Base-by-base conservation (phyloP, 768 basidiomycete genomes). In the Psilocybe sp. region DNA sequence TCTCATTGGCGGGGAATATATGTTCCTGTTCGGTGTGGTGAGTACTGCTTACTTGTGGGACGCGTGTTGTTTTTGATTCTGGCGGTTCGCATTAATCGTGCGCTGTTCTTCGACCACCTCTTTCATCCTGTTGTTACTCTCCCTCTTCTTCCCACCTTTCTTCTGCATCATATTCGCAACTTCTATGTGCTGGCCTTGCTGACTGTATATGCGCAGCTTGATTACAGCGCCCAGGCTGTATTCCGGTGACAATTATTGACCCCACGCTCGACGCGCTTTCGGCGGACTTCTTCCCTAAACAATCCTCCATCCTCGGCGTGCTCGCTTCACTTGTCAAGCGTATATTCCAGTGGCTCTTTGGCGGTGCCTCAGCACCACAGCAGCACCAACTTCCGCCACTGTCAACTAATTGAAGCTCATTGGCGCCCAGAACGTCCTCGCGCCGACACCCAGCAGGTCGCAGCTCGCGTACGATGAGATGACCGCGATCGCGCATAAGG, bases 11-110 rank as follows among this genome's bases (percentile, higher is more conserved):
- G 79, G 80, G 7, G 79, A 77, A 7, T 86, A 85, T 60, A 81
- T 84, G 0, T 80, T 82, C 58, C 57, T 89, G 32, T 89, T 84
- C 67, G 88, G 84, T 52, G 54, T 88, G 58, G 85, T 85, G 39
- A 39, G 81, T 71, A 10, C 35, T 37, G 20, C 46, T 50, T 4
- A n/a, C n/a, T n/a, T n/a, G n/a, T n/a, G n/a, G n/a, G n/a, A n/a
- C 16, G 1, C 23, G 23, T n/a, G 20, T 16, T n/a, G 10, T 32
- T 13, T n/a, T n/a, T 16, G 28, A 16, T 5, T 15, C 10, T 13
- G 6, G 19, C 42, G 42, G 42, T 32, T 44, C 16, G 15, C 42
- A 15, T 41, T 19, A n/a, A n/a, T n/a, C n/a, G n/a, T 35, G 45
- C 36, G 23, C 33, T 11, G 7, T 13, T 19, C 12, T 15, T 37